Evolutionary conservation across 495 filamentous ascomycete genomes (phyloP), one percentile per base, ranked within the genome.

Genomic region (Tuber microsphaerosporum): DNA sequence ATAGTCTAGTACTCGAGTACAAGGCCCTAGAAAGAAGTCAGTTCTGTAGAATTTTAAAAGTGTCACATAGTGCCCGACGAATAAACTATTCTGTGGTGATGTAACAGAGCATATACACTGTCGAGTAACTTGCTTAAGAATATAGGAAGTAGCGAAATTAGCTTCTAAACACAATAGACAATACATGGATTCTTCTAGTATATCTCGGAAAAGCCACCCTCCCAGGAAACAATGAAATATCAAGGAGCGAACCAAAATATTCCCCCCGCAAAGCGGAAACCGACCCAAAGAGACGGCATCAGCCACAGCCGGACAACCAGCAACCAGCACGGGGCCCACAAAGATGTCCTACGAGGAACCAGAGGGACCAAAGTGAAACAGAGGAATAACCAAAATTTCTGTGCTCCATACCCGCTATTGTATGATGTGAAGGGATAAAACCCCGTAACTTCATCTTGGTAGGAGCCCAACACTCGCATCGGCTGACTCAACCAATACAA

Each of bases 1-100:
- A n/a, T n/a, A n/a, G 7, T 12, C 1, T 12, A 6, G 48, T 6
- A 0, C 22, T 12, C 1, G 3, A 6, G 48, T 6, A 0, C 22
- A n/a, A 3, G 7, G 9, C 0, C 48, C 0, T 7, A 9, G 22
- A 56, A n/a, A 0, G 48, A 22, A n/a, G 48, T 56, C n/a, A 56
- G 48, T 12, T 56, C n/a, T 12, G 48, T 3, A n/a, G 20, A 56
- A n/a, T 12, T 12, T 56, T 2, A n/a, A n/a, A 56, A n/a, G 48
- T 2, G n/a, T n/a, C 9, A n/a, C 10, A n/a, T 6, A 56, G 48
- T 22, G n/a, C 48, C 22, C 22, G 8, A 3, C 2, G 48, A 22
- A 22, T 43, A 43, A 19, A n/a, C 2, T 9, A 9, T 6, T 22
- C 19, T 22, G 20, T 22, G 8, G 20, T 0, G 2, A 48, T 7